Evolutionary conservation across 108 stramenopile genomes (phyloP).

Genomic region (Nitzschia palea): DNA sequence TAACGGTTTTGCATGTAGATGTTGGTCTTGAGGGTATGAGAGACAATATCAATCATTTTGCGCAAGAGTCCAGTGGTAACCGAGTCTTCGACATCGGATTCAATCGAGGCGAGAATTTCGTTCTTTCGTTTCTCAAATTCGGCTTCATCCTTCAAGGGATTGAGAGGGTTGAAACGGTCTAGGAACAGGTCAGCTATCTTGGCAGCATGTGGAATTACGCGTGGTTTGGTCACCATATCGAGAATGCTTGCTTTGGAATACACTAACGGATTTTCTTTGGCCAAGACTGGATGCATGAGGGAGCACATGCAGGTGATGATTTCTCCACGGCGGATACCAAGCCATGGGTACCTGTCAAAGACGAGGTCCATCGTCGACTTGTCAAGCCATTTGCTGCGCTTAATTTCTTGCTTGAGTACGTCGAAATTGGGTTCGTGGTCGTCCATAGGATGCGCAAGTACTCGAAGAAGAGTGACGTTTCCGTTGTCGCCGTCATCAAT

Average conservation of each 20-base stretch:
- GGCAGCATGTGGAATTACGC: constrained; percentile 64
- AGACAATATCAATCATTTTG: constrained; percentile 90
- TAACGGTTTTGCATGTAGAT: constrained; percentile 93
- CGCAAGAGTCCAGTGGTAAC: constrained; percentile 63
- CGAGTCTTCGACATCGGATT: constrained; percentile 80
- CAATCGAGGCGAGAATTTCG: constrained; percentile 46
- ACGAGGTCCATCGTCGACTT: constrained; percentile 85
- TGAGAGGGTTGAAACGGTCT: constrained; percentile 84
- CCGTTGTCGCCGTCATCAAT: constrained; percentile 92
- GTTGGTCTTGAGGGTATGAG: constrained; percentile 89
- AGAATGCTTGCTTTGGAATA: constrained; percentile 89
- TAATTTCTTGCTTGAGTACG: constrained; percentile 64
- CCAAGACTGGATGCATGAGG: constrained; percentile 90
- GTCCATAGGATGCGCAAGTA: constrained; percentile 62
- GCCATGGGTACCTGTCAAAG: constrained; percentile 74
- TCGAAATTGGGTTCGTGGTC: constrained; percentile 32
- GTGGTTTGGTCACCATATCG: constrained; percentile 47
- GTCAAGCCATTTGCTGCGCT: constrained; percentile 92
- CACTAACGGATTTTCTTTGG: constrained; percentile 74
- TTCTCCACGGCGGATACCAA: constrained; percentile 82
- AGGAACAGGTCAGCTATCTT: constrained; percentile 89
- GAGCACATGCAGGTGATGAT: constrained; percentile 89
- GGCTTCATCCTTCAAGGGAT: constrained; percentile 56
- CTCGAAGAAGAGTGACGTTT: constrained; percentile 85
- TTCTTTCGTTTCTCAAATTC: constrained; percentile 48